Evolutionary conservation across 2,329 filamentous ascomycete species (phyloP), one percentile per base, ranked within the genome.

Genomic region (Penicillium sp.): DNA sequence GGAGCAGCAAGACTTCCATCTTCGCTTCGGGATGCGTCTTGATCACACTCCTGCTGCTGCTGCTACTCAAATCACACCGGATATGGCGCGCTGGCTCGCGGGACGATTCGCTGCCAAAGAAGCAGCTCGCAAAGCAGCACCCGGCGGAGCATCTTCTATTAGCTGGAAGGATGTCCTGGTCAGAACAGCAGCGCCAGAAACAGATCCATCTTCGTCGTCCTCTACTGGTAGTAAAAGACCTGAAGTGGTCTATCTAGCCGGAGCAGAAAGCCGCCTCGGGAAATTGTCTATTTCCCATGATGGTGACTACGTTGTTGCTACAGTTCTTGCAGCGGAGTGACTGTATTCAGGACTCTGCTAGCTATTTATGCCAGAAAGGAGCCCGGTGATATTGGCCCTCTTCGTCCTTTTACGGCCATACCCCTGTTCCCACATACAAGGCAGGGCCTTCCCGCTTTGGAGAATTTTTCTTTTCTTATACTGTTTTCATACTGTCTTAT

Each of bases 251-350:
- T 74, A 71, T 62, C 52, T 72, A 60, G 58, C 40, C 21, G 60
- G 57, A 9, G 59, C 51, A 42, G 65, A 62, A 49, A 74, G 73
- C n/a, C 81, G 84, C 62, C 77, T 84, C 50, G 90, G 86, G 14
- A 79, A 83, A 65, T 69, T 96, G 46, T 93, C 88, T 59, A 95
- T 97, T 64, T 94, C 88, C 65, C 92, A 97, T 69, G 92, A 97
- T 71, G 86, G 83, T 1, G 87, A 90, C 7, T 96, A 91, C 73
- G 91, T 91, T 26, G 66, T 77, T 64, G 77, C 77, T 35, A 77
- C 71, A 9, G 74, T 77, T 54, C 60, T 77, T 55, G 73, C 72
- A 35, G 66, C 68, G 45, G 67, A 26, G 5, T 48, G 57, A 53
- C 23, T 21, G 18, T 40, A 16, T 12, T 33, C 24, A 42, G 18